A percentile compares a stretch with the other conserved stretches of the same genome.
Conservation (phyloP, 495 filamentous ascomycete genomes). For the Saxophila tyrrhenica region DNA sequence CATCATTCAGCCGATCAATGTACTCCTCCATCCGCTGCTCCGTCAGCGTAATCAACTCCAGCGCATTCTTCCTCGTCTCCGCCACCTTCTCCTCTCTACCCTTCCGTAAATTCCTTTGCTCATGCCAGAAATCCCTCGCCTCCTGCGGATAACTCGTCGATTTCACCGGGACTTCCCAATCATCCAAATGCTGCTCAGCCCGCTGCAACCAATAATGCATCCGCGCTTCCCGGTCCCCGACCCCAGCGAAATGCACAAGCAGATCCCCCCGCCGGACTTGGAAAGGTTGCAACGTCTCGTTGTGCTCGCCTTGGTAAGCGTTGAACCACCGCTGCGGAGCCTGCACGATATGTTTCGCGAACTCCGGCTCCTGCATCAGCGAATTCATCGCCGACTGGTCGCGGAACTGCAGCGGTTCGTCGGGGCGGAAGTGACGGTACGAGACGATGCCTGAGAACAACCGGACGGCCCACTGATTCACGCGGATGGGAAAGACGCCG, state of each 20-base stretch:
- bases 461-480: constrained; percentile 39
- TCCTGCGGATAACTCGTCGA: constrained; percentile 30
- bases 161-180: constrained; percentile 31
- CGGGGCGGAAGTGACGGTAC: constrained; percentile 34
- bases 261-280: constrained; percentile 28
- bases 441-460: constrained; percentile 37
- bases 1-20: constrained; percentile 10
- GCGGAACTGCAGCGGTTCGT: constrained; percentile 26
- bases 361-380: constrained; percentile 27
- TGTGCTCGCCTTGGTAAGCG: constrained; percentile 27
- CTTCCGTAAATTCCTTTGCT: constrained; percentile 15
- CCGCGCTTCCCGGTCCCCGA: constrained; percentile 21
- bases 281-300: constrained; percentile 21
- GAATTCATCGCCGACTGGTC: constrained; percentile 32
- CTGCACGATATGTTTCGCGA: constrained; percentile 16
- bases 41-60: constrained; percentile 14
- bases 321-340: constrained; percentile 35
- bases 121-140: constrained; percentile 29
- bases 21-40: constrained; percentile 15
- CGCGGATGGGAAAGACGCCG: constrained; percentile 42
- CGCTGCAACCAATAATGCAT: constrained; percentile 27
- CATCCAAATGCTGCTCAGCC: constrained; percentile 30
- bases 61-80: constrained; percentile 11
- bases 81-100: constrained; percentile 2
- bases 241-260: constrained; percentile 31